Evolutionary conservation across 768 basidiomycete genomes (phyloP).

Genomic region (Neoboletus brunneissimus): DNA sequence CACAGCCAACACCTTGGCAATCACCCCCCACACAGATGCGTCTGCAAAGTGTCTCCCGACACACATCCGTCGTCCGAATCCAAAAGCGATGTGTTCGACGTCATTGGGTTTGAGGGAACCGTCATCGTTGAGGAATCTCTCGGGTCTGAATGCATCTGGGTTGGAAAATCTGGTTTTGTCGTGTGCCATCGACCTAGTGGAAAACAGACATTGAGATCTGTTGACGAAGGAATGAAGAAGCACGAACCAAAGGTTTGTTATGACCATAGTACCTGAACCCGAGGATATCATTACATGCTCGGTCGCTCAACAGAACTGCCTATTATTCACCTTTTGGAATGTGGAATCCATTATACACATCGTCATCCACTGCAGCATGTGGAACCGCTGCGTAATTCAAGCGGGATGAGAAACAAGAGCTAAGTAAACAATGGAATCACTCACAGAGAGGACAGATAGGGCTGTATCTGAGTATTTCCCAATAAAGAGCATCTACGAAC

Average conservation of each 20-base stretch:
- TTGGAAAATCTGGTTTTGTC: slow-evolving; percentile 32
- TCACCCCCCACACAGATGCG: slow-evolving; percentile 14
- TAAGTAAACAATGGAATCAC: background rate
- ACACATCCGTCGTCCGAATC: slow-evolving; percentile 29
- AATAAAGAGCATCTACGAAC: slow-evolving; percentile 5
- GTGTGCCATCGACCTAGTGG: slow-evolving; percentile 14
- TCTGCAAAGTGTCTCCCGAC: slow-evolving; percentile 24
- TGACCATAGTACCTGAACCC: slow-evolving; percentile 3
- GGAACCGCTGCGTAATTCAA: slow-evolving; percentile 17
- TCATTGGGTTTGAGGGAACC: slow-evolving; percentile 18
- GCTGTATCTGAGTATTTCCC: slow-evolving; percentile 1
- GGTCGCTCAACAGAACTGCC: background rate
- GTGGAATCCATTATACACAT: slow-evolving; percentile 42
- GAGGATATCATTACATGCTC: background rate
- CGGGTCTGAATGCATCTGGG: slow-evolving; percentile 36
- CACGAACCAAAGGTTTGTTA: slow-evolving; percentile 10
- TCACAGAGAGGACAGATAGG: slow-evolving; percentile 1
- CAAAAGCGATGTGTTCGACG: slow-evolving; percentile 10
- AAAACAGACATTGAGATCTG: too few relatives aligned
- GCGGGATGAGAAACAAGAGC: background rate
- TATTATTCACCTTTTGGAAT: slow-evolving; percentile 40
- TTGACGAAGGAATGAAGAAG: fast-evolving
- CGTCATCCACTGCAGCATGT: slow-evolving; percentile 34
- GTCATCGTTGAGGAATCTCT: slow-evolving; percentile 36
- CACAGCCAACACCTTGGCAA: slow-evolving; percentile 11